Base-by-base conservation (phyloP, 2,329 filamentous ascomycete genomes). In the Aspergillus quadricinctus region DNA sequence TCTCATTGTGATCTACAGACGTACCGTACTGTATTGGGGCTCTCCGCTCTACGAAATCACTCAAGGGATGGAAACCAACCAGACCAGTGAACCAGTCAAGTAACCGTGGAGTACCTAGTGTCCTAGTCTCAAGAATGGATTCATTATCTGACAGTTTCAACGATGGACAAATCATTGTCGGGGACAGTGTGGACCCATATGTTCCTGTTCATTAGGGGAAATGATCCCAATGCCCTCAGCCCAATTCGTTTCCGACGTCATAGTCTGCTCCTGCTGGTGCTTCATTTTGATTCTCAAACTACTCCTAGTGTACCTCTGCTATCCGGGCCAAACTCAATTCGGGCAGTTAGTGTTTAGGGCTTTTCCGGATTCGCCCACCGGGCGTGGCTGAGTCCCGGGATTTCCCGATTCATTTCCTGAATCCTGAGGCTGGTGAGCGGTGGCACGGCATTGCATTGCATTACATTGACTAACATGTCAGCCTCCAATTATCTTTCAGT, bases 311-410 rank as follows among this genome's bases (percentile, higher is more conserved):
- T n/a, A n/a, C n/a, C n/a, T n/a, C n/a, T n/a, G n/a, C n/a, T n/a
- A n/a, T n/a, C n/a, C n/a, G n/a, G n/a, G n/a, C n/a, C n/a, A n/a
- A n/a, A n/a, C n/a, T n/a, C n/a, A n/a, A n/a, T 4, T 60, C 57
- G 31, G 64, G 60, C 49, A 14, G 19, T 62, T 64, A 60, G 66
- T 67, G 66, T 56, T 65, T 56, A 49, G 46, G 58, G 52, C 54
- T 57, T 63, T 54, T 49, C 60, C 54, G 57, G 58, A 67, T 62
- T 59, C 59, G 63, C 55, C 60, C 63, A 61, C 67, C 63, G 62
- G 48, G 29, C 31, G 41, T 28, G 29, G n/a, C 37, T 35, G 43
- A 43, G 27, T 43, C 49, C 61, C 61, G 59, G 50, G 53, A 49
- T 61, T 56, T 53, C 50, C 61, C 61, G 61, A 54, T 9, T 21